Base-by-base conservation (phyloP, 116 monocot genomes). In the Posidonia oceanica region DNA sequence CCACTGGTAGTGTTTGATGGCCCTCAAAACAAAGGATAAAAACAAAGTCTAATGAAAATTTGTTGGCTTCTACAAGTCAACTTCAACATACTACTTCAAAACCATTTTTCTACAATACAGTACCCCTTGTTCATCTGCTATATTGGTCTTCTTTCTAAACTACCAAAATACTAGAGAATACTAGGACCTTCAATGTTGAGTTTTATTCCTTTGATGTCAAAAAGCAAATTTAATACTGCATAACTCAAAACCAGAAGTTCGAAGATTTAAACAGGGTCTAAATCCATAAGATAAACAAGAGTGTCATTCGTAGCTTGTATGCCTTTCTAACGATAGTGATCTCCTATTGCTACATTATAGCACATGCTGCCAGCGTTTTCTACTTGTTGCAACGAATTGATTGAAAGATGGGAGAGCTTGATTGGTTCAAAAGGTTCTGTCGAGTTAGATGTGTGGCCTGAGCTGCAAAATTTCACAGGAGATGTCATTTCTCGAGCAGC, bases 331-430 rank as follows among this genome's bases (percentile, higher is more conserved):
- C 17, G 39, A 36, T 5, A 2, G 52, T 15, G 4, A 12, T 67
- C 18, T n/a, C 6, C 7, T 23, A 22, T 14, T 63, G 5, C 14
- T 39, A 7, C 29, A 12, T 29, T 66, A 36, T 71, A 85, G 88
- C 3, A 68, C 4, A 89, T 85, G 85, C 36, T 81, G 55, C 82
- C 82, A 0, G 90, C 76, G 41, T 90, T 90, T 67, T 70, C 80
- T 3, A 51, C 41, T 14, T 83, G 90, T 61, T 84, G 79, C 16
- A 6, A 36, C 6, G 77, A 77, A n/a, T 48, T 90, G 59, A 22
- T 86, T 0, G 64, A 52, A 5, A 79, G 73, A 74, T 90, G 86
- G 86, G 82, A 86, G 72, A 56, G 66, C 3, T 54, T 62, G 23
- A 17, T 71, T 4, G 75, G 54, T 18, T 16, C 53, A 2, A 44